Conservation (phyloP, 176 grass and related monocot genomes). For the Luzula sylvatica region DNA sequence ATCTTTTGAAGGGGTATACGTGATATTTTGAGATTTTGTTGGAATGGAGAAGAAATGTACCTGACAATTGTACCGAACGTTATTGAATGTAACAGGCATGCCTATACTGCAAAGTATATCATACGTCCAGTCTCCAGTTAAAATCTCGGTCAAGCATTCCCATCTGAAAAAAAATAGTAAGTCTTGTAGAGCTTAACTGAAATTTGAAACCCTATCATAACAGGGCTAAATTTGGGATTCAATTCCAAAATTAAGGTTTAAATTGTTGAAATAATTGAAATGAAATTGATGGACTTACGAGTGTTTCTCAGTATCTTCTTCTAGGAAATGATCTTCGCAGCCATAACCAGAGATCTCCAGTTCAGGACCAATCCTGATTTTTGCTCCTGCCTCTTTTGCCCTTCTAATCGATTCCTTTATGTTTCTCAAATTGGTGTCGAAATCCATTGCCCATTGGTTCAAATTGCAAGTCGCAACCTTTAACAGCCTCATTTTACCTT, state of each 20-base stretch:
- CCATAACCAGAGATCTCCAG: constrained; percentile 93
- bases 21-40: too few species aligned
- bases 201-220: too few species aligned
- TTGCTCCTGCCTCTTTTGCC: constrained; percentile 53
- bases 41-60: constrained; percentile 1
- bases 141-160: constrained; percentile 84
- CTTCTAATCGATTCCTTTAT: constrained; percentile 78
- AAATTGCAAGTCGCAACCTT: constrained; percentile 84
- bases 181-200: too few species aligned
- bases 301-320: constrained; percentile 76
- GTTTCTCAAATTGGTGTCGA: constrained; percentile 80
- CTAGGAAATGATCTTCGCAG: constrained; percentile 93
- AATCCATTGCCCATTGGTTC: constrained; percentile 99
- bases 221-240: too few species aligned
- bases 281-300: constrained; percentile 38
- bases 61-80: constrained; percentile 88
- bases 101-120: constrained; percentile 88
- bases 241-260: too few species aligned
- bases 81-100: constrained; percentile 84
- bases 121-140: constrained; percentile 62
- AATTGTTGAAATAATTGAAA: background rate
- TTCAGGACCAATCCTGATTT: constrained; percentile 63
- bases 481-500: constrained; percentile 64
- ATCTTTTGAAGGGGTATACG: too few species aligned
- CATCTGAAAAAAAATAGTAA: constrained; percentile 38